Conservation (phyloP, 2,329 filamentous ascomycete species). For the Byssochlamys sp. region DNA sequence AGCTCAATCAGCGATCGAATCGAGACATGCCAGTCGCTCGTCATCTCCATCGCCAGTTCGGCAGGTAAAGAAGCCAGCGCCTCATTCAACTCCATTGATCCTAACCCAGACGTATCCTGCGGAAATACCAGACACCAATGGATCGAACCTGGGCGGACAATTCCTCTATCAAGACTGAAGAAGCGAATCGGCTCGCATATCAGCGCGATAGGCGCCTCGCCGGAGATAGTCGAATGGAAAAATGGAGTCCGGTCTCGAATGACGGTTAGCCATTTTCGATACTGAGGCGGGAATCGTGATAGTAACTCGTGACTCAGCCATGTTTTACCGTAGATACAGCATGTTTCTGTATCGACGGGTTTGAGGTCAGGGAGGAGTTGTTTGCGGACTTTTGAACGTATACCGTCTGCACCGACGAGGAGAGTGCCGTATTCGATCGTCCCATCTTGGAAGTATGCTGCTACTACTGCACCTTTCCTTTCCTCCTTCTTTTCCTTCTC, state of each 20-base stretch:
- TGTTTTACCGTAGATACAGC: conserved; percentile 32
- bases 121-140: background rate
- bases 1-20: background rate
- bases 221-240: background rate
- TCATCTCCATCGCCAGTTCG: background rate
- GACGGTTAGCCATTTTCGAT: background rate
- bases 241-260: background rate
- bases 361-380: conserved; percentile 22
- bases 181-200: background rate
- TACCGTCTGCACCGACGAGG: background rate
- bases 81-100: background rate
- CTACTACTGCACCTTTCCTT: background rate
- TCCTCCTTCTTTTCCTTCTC: too few species aligned
- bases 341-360: conserved; percentile 23
- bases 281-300: background rate
- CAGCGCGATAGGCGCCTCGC: background rate
- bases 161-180: background rate
- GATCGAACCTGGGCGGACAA: background rate
- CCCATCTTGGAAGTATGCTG: background rate
- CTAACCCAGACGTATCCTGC: background rate
- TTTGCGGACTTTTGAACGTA: conserved; percentile 12
- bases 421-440: background rate
- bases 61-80: background rate
- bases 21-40: background rate
- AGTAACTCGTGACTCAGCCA: conserved; percentile 2